A percentile compares a stretch with the other conserved stretches of the same genome.
phyloP scores from a whole-genome alignment of 2,329 filamentous ascomycete species.

The Pseudocercospora macadamiae region DNA sequence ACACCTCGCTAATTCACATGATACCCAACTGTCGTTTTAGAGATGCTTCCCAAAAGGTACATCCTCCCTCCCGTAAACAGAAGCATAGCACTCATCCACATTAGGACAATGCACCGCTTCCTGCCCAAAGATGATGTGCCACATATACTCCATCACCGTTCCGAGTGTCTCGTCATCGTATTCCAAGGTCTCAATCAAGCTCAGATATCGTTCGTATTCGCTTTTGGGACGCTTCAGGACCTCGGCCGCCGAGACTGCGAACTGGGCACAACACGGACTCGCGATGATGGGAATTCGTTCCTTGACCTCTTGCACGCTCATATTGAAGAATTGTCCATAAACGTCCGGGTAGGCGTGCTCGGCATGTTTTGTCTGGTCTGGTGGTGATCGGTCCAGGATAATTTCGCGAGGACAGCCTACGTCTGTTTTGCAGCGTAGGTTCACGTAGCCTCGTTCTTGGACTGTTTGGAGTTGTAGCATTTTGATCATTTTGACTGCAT shows the following conservation, averaged over 20 bases:
- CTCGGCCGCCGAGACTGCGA: conserved; percentile 38
- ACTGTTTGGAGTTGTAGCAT: conserved; percentile 28
- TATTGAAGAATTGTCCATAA: conserved; percentile 31
- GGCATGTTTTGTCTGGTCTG: conserved; percentile 19
- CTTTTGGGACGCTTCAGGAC: conserved; percentile 32
- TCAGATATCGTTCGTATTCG: conserved; percentile 44
- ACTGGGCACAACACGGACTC: conserved; percentile 37
- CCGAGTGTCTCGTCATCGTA: conserved; percentile 55
- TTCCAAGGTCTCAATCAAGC: conserved; percentile 53
- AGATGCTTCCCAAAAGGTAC: no score
- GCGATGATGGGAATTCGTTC: conserved; percentile 24
- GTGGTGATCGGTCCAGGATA: conserved; percentile 25
- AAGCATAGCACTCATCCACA: conserved; percentile 31
- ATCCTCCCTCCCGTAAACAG: conserved; percentile 34
- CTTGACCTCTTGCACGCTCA: conserved; percentile 15
- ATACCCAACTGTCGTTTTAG: no score
- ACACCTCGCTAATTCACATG: background rate
- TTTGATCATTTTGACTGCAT: conserved; percentile 32
- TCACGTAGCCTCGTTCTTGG: conserved; percentile 31
- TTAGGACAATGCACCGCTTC: conserved; percentile 35
- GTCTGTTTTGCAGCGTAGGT: conserved; percentile 31
- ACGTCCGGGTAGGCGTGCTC: conserved; percentile 29
- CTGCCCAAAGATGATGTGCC: conserved; percentile 55
- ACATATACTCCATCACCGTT: conserved; percentile 61
- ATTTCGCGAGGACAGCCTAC: conserved; percentile 34